Conservation (phyloP, 352 stramenopile species). For the Thalassiosira gravida region DNA sequence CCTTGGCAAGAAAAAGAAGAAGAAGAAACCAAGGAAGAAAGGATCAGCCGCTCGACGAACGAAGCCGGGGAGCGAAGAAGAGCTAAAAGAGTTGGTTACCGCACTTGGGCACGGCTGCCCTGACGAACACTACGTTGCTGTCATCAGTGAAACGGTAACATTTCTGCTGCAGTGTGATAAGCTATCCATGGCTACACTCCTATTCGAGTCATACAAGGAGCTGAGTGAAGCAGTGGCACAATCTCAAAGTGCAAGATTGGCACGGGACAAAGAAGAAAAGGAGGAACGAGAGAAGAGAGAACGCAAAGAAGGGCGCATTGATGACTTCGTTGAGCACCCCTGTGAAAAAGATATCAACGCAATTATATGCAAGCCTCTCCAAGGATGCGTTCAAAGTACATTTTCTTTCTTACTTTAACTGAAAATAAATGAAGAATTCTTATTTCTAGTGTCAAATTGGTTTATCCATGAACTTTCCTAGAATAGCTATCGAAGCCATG, state of each 20-base stretch:
- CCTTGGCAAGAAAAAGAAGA: constrained; percentile 73
- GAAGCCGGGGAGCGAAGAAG: constrained; percentile 74
- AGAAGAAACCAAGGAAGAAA: constrained; percentile 77
- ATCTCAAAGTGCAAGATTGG: constrained; percentile 55
- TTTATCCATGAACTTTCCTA: too few species aligned
- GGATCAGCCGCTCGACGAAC: constrained; percentile 49
- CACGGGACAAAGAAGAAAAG: constrained; percentile 36
- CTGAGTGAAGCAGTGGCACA: constrained; percentile 44
- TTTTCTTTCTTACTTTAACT: constrained; percentile 55
- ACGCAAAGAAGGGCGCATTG: constrained; percentile 54
- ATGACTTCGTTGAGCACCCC: constrained; percentile 53
- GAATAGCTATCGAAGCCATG: too few species aligned
- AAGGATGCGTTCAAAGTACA: constrained; percentile 37
- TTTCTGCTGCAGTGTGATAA: constrained; percentile 70
- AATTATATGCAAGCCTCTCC: constrained; percentile 52
- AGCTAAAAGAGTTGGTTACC: constrained; percentile 69
- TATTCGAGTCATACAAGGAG: constrained; percentile 51
- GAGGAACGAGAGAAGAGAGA: constrained; percentile 48
- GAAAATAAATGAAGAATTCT: too few species aligned
- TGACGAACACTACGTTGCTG: constrained; percentile 51
- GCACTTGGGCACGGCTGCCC: constrained; percentile 63
- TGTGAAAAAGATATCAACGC: constrained; percentile 68
- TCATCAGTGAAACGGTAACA: constrained; percentile 71
- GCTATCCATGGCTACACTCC: constrained; percentile 27
- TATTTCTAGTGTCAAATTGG: too few species aligned